Conservation (phyloP, 2,329 filamentous ascomycete genomes). For the Mycosphaerella arachidis region DNA sequence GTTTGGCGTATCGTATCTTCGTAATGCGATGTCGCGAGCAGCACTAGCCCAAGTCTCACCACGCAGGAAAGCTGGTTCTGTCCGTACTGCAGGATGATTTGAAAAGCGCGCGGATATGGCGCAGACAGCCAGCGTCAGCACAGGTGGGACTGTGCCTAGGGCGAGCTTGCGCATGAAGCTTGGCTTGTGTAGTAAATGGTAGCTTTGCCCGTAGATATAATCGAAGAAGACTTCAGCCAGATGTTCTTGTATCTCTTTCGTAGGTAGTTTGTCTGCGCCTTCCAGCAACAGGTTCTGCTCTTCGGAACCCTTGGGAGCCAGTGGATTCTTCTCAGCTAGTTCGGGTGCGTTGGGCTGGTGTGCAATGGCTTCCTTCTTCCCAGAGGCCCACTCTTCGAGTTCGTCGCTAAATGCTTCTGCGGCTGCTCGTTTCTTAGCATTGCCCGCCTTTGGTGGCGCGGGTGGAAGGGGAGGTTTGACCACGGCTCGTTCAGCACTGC, state of each 20-base stretch:
- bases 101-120: slow-evolving; percentile 95
- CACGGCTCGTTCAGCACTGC: slow-evolving; percentile 68
- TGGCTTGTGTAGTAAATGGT: slow-evolving; percentile 90
- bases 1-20: slow-evolving; percentile 88
- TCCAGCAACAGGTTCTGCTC: slow-evolving; percentile 75
- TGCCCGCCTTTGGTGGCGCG: slow-evolving; percentile 51
- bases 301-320: slow-evolving; percentile 51
- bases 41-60: slow-evolving; percentile 87
- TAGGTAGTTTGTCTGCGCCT: slow-evolving; percentile 74
- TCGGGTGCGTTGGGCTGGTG: slow-evolving; percentile 30
- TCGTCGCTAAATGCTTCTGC: slow-evolving; percentile 85
- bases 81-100: slow-evolving; percentile 73
- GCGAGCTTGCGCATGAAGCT: slow-evolving; percentile 91
- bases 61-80: slow-evolving; percentile 73
- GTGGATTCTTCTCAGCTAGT: slow-evolving; percentile 8
- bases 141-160: slow-evolving; percentile 75
- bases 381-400: slow-evolving; percentile 68
- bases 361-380: slow-evolving; percentile 38
- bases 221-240: slow-evolving; percentile 94
- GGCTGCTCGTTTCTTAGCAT: slow-evolving; percentile 70
- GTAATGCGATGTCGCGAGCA: slow-evolving; percentile 81
- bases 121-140: slow-evolving; percentile 88
- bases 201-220: slow-evolving; percentile 90
- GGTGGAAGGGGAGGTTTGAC: slow-evolving; percentile 72
- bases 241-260: slow-evolving; percentile 86